Percentiles rank a stretch among this genome's conserved stretches.
phyloP scores from a whole-genome alignment of 2,329 filamentous ascomycete genomes.

The Aspergillus quadricinctus region DNA sequence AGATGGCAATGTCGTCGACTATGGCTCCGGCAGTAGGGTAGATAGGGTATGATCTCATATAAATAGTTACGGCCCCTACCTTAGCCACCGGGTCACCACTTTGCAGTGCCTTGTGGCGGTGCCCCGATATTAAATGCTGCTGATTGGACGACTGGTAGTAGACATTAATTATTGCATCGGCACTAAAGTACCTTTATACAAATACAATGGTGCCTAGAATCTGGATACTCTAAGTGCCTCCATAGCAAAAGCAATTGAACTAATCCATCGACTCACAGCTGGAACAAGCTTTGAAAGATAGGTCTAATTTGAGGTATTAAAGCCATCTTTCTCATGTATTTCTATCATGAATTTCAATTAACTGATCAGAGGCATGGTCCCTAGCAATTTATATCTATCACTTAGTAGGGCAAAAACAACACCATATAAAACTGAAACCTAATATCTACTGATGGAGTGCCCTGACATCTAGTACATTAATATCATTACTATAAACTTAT shows the following conservation, averaged over 20 bases:
- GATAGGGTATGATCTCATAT: neutral
- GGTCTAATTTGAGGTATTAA: neutral
- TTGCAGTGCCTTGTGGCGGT: slow-evolving; percentile 15
- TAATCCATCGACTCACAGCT: neutral
- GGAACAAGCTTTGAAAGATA: neutral
- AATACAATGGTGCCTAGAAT: neutral
- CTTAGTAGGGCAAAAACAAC: neutral
- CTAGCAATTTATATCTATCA: neutral
- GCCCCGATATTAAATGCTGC: slow-evolving; percentile 2
- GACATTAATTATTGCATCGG: neutral
- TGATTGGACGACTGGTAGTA: neutral
- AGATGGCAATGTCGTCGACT: neutral
- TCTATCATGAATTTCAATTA: neutral
- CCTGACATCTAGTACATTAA: neutral
- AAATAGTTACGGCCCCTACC: neutral
- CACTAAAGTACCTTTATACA: too few relatives aligned
- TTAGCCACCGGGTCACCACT: slow-evolving; percentile 2
- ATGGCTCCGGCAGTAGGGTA: neutral
- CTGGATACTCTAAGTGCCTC: neutral
- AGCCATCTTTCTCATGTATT: neutral
- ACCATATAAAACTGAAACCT: neutral
- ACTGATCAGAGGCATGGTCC: too few relatives aligned
- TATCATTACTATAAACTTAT: neutral
- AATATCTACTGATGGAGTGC: neutral
- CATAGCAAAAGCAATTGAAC: neutral